Conservation (phyloP, 108 stramenopile species). For the Aurantiochytrium sp. region DNA sequence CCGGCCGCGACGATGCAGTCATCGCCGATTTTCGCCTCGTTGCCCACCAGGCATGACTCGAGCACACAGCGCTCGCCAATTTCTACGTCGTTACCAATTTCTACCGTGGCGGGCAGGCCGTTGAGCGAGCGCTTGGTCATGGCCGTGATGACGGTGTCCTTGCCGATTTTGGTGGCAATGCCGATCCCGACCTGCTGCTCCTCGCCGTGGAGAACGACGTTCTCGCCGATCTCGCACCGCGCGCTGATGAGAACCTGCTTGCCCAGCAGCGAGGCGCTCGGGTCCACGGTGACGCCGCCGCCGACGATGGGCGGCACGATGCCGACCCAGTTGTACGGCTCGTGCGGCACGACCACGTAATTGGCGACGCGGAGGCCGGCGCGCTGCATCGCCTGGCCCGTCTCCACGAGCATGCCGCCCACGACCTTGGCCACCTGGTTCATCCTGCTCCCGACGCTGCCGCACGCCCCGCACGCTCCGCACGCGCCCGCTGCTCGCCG, state of each 20-base stretch:
- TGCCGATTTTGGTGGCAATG: background rate
- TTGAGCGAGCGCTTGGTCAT: background rate
- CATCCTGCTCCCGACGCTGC: background rate
- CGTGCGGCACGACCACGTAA: background rate
- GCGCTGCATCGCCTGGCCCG: constrained; percentile 23
- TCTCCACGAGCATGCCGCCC: constrained; percentile 11
- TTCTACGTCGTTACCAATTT: background rate
- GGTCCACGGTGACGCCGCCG: background rate
- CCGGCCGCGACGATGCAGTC: background rate
- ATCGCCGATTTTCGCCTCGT: background rate
- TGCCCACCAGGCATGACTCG: background rate
- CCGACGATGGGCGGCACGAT: background rate
- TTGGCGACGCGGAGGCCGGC: background rate
- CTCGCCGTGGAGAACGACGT: background rate
- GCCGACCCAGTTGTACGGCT: constrained; percentile 1
- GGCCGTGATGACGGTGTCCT: background rate
- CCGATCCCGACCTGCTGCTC: background rate
- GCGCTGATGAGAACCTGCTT: background rate
- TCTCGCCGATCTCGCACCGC: background rate
- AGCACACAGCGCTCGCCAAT: constrained; percentile 18
- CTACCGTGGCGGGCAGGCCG: background rate
- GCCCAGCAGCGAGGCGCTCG: constrained; percentile 7
- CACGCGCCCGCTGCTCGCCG: background rate
- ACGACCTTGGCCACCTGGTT: background rate
- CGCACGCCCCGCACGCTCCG: background rate